Evolutionary conservation across 345 rosid species (phyloP).

Genomic region (Sisymbrium altissimum): DNA sequence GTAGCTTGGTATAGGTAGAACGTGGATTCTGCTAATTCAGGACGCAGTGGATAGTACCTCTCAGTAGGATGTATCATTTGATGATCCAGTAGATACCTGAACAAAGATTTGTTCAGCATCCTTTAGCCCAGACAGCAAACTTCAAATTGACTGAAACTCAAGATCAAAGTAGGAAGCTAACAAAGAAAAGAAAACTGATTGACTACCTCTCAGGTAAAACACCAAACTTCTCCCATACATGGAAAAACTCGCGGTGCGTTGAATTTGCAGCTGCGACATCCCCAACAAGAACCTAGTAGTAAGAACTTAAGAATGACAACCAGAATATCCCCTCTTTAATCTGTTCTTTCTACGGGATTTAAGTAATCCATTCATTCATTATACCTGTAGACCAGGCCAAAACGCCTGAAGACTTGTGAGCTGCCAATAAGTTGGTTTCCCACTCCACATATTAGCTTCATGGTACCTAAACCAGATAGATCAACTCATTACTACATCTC

Average conservation of each 20-base stretch:
- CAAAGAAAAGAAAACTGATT: constrained; percentile 13
- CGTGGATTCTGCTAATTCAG: constrained; percentile 95
- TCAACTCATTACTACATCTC: constrained; percentile 14
- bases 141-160: constrained; percentile 5
- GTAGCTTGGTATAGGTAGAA: constrained; percentile 97
- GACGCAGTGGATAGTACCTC: constrained; percentile 92
- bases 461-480: constrained; percentile 65
- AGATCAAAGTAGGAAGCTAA: background rate
- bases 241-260: constrained; percentile 81
- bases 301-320: constrained; percentile 29
- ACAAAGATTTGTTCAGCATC: constrained; percentile 13
- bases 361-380: constrained; percentile 16
- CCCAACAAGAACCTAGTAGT: constrained; percentile 84
- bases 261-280: constrained; percentile 88
- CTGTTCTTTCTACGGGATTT: background rate
- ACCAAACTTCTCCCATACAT: constrained; percentile 88
- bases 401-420: constrained; percentile 99
- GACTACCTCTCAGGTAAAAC: constrained; percentile 80
- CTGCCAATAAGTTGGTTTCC: constrained; percentile 97
- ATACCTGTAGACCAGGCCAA: constrained; percentile 98
- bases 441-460: constrained; percentile 96
- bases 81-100: constrained; percentile 83
- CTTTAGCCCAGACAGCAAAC: constrained; percentile 6
- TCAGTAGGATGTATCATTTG: constrained; percentile 89
- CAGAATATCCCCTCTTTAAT: constrained; percentile 19